A percentile compares a stretch with the other conserved stretches of the same genome.
These are phyloP conservation scores for Batkoa obscura DNA, from an alignment of 371 early-diverging fungal species.

Conservation along the genomic window DNA sequence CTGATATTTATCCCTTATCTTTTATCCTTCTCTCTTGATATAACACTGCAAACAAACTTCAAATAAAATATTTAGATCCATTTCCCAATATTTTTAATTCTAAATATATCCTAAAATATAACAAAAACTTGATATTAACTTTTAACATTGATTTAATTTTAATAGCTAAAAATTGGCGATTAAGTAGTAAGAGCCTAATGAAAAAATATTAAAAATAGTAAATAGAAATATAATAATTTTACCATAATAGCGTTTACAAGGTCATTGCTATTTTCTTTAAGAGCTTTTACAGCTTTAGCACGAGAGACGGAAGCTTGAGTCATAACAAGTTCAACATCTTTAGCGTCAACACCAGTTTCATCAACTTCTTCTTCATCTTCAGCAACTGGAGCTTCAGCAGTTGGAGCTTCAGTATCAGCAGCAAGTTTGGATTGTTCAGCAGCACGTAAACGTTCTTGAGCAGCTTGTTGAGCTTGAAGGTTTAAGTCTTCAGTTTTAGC, in stretches of 20 bases:
- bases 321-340: conserved; percentile 89
- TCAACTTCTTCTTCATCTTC: conserved; percentile 29
- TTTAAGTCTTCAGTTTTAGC: conserved; percentile 73
- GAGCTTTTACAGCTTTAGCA: conserved; percentile 79
- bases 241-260: conserved; percentile 90
- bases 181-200: too few relatives aligned
- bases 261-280: conserved; percentile 72
- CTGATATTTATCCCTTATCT: too few relatives aligned
- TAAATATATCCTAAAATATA: too few relatives aligned
- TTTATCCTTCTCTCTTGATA: too few relatives aligned
- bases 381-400: conserved; percentile 25
- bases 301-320: conserved; percentile 73
- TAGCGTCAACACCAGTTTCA: conserved; percentile 59
- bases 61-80: too few relatives aligned
- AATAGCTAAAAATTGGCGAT: too few relatives aligned
- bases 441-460: conserved; percentile 31
- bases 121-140: too few relatives aligned
- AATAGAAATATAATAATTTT: background rate
- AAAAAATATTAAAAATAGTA: too few relatives aligned
- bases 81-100: too few relatives aligned
- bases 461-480: conserved; percentile 46
- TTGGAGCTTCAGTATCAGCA: conserved; percentile 9
- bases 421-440: conserved; percentile 11
- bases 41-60: too few relatives aligned
- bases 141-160: too few relatives aligned